These are phyloP conservation scores for Fusarium longipes DNA, from an alignment of 2,329 filamentous ascomycete genomes.

Conservation along the genomic window DNA sequence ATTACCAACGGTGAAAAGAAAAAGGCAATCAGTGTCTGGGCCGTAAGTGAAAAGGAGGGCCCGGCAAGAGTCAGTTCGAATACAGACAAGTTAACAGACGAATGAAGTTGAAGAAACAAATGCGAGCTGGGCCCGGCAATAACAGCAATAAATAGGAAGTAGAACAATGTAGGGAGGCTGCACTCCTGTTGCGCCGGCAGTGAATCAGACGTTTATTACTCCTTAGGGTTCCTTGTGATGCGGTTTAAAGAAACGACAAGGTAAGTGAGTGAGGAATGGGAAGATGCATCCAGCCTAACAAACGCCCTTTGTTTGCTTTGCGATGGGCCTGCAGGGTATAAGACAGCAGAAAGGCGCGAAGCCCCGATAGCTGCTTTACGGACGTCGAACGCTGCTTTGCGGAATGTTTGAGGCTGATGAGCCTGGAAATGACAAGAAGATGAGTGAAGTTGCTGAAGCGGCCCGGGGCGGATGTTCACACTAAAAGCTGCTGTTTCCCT, in stretches of 20 bases:
- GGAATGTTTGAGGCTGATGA: constrained; percentile 14
- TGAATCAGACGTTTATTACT: constrained; percentile 32
- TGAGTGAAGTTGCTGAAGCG: constrained; percentile 19
- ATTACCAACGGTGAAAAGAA: neutral
- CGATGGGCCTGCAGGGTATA: constrained; percentile 7
- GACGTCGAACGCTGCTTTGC: constrained; percentile 20
- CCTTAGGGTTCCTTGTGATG: constrained; percentile 26
- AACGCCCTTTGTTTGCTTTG: constrained; percentile 24
- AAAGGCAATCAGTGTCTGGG: neutral
- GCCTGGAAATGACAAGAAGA: constrained; percentile 22
- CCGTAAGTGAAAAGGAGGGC: neutral
- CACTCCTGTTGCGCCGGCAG: constrained; percentile 33
- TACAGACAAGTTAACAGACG: neutral
- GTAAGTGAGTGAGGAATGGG: constrained; percentile 8
- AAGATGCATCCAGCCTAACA: constrained; percentile 12
- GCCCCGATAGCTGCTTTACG: constrained; percentile 19
- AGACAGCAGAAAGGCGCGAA: constrained; percentile 17
- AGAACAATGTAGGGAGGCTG: constrained; percentile 31
- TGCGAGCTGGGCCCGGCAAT: neutral
- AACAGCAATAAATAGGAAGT: neutral
- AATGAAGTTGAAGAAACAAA: neutral
- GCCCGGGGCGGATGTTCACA: constrained; percentile 27
- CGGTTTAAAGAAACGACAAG: constrained; percentile 36
- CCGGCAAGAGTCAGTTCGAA: neutral
- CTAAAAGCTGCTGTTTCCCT: constrained; percentile 29